Evolutionary conservation across 2,329 filamentous ascomycete species (phyloP).

Genomic region (Dactylellina drechsleri): DNA sequence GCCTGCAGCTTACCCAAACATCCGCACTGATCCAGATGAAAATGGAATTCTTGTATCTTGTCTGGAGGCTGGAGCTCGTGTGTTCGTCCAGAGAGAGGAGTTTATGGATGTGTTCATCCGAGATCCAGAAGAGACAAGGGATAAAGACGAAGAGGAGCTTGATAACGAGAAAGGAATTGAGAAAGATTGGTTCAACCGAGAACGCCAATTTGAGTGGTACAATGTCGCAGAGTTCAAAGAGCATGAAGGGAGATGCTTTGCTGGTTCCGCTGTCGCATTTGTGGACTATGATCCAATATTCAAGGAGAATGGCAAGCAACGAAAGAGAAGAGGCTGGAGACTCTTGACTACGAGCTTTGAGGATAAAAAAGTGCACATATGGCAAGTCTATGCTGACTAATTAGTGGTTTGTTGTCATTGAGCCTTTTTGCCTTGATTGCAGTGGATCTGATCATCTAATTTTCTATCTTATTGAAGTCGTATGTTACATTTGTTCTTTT

Average conservation of each 20-base stretch:
- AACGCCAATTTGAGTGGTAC: conserved; percentile 56
- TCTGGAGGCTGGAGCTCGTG: conserved; percentile 51
- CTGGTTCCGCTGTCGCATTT: conserved; percentile 45
- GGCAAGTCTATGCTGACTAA: conserved; percentile 56
- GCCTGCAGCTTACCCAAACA: conserved; percentile 39
- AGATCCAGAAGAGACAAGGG: conserved; percentile 40
- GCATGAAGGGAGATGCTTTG: conserved; percentile 52
- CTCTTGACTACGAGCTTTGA: conserved; percentile 52
- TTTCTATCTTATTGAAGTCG: too few species aligned
- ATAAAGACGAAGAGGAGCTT: conserved; percentile 48
- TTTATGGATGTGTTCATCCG: conserved; percentile 56
- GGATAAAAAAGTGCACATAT: conserved; percentile 54
- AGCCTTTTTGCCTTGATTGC: too few species aligned
- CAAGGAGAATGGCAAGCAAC: conserved; percentile 52
- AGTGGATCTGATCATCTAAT: too few species aligned
- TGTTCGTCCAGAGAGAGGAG: conserved; percentile 55
- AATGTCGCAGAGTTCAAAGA: conserved; percentile 55
- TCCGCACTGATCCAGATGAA: conserved; percentile 52
- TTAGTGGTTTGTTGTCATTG: background rate
- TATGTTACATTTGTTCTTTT: too few species aligned
- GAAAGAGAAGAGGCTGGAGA: conserved; percentile 55
- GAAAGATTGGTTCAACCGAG: conserved; percentile 55
- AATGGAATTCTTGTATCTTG: conserved; percentile 52
- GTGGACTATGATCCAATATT: conserved; percentile 56
- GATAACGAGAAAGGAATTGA: conserved; percentile 53